These are phyloP conservation scores for Fusarium sp. DNA, from an alignment of 2,329 filamentous ascomycete genomes.

Conservation along the genomic window DNA sequence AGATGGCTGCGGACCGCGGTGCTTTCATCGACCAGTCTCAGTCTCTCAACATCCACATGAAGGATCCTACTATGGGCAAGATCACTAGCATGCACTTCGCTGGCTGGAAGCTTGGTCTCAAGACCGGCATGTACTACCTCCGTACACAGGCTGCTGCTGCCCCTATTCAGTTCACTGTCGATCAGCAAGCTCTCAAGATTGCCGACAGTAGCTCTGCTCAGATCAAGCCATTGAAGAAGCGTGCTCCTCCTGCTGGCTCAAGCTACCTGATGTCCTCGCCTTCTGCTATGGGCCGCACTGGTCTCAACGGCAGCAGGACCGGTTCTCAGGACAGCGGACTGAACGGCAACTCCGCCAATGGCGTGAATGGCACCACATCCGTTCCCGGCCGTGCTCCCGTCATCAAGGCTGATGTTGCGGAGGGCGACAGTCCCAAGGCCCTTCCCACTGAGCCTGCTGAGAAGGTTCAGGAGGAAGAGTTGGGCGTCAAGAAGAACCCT, in stretches of 20 bases:
- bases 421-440: slow-evolving; percentile 83
- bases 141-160: slow-evolving; percentile 96
- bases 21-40: slow-evolving; percentile 99
- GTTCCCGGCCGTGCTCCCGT: slow-evolving; percentile 72
- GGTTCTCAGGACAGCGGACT: slow-evolving; percentile 55
- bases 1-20: slow-evolving; percentile 98
- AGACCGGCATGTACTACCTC: slow-evolving; percentile 99
- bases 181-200: slow-evolving; percentile 93
- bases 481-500: slow-evolving; percentile 61
- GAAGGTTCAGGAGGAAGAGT: slow-evolving; percentile 71
- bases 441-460: slow-evolving; percentile 77
- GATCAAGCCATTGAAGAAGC: slow-evolving; percentile 74
- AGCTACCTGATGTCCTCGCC: slow-evolving; percentile 63
- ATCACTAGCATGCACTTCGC: slow-evolving; percentile 99
- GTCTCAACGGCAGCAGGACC: slow-evolving; percentile 68
- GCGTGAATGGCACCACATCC: slow-evolving; percentile 71
- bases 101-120: slow-evolving; percentile 98
- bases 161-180: slow-evolving; percentile 98
- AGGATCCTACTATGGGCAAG: slow-evolving; percentile 99
- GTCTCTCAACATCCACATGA: slow-evolving; percentile 99
- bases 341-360: slow-evolving; percentile 67
- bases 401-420: slow-evolving; percentile 81
- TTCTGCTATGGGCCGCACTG: slow-evolving; percentile 73
- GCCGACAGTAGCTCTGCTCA: slow-evolving; percentile 82
- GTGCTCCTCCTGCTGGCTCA: slow-evolving; percentile 65